These are phyloP conservation scores for Xylaria curta DNA, from an alignment of 495 filamentous ascomycete species.

Conservation along the genomic window DNA sequence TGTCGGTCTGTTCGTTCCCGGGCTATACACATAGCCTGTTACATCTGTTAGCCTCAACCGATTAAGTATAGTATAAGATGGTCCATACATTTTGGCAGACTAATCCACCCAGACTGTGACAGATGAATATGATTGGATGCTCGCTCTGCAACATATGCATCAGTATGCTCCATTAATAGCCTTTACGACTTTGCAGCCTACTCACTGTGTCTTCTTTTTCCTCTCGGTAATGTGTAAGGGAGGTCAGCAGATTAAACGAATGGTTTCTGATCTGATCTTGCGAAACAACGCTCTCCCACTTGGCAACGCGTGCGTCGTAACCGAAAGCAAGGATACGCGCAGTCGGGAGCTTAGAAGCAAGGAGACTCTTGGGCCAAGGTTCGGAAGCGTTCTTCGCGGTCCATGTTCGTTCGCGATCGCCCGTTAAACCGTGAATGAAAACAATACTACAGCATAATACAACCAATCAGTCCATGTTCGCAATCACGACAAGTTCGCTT, in stretches of 20 bases:
- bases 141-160: slow-evolving; percentile 19
- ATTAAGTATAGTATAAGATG: neutral
- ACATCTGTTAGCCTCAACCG: neutral
- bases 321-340: slow-evolving; percentile 39
- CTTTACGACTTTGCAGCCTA: neutral
- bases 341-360: slow-evolving; percentile 31
- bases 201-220: neutral
- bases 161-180: neutral
- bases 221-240: slow-evolving; percentile 1
- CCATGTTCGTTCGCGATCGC: slow-evolving; percentile 40
- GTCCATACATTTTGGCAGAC: slow-evolving; percentile 43
- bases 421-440: slow-evolving; percentile 42
- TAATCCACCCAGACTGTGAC: slow-evolving; percentile 48
- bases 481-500: neutral
- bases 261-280: slow-evolving; percentile 33
- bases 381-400: slow-evolving; percentile 29
- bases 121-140: slow-evolving; percentile 42
- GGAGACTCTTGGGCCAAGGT: slow-evolving; percentile 38
- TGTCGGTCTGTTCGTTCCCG: slow-evolving; percentile 26
- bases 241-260: slow-evolving; percentile 34
- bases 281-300: slow-evolving; percentile 30
- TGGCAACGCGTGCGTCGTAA: slow-evolving; percentile 35
- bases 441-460: slow-evolving; percentile 27
- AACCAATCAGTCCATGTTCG: neutral
- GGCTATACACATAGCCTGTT: neutral